Evolutionary conservation across 2,329 filamentous ascomycete species (phyloP).

Genomic region (Verticillium albo-atrum): DNA sequence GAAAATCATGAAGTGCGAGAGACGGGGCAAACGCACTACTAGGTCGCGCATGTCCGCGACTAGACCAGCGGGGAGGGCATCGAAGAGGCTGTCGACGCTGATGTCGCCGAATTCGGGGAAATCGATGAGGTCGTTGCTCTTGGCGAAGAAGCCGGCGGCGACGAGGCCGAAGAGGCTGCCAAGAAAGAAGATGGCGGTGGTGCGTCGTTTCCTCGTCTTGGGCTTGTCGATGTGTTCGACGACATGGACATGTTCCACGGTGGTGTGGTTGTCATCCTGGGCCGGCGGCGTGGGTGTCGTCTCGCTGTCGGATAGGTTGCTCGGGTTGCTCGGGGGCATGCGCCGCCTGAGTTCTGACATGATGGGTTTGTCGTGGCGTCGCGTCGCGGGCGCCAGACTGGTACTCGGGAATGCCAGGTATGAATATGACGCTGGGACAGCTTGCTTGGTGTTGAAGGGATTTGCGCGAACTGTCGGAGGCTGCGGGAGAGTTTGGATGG

Average conservation of each 20-base stretch:
- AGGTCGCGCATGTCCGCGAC: constrained; percentile 82
- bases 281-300: constrained; percentile 2
- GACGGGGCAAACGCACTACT: constrained; percentile 52
- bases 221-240: constrained; percentile 31
- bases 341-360: constrained; percentile 7
- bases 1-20: background rate
- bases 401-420: background rate
- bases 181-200: constrained; percentile 78
- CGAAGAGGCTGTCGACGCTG: constrained; percentile 80
- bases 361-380: background rate
- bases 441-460: background rate
- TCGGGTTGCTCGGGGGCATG: constrained; percentile 15
- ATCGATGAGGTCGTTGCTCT: constrained; percentile 83
- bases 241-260: constrained; percentile 34
- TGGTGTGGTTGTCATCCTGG: constrained; percentile 27
- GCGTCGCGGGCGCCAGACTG: background rate
- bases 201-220: constrained; percentile 65
- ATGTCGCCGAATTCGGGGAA: constrained; percentile 66
- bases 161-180: constrained; percentile 88
- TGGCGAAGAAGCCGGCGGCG: constrained; percentile 85
- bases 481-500: background rate
- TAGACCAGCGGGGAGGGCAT: constrained; percentile 82
- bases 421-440: background rate
- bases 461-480: background rate
- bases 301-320: constrained; percentile 17